Percentiles rank a stretch among this genome's conserved stretches.
These are phyloP conservation scores for Juncus effusus DNA, from an alignment of 176 grass and related monocot genomes.

Conservation along the genomic window DNA sequence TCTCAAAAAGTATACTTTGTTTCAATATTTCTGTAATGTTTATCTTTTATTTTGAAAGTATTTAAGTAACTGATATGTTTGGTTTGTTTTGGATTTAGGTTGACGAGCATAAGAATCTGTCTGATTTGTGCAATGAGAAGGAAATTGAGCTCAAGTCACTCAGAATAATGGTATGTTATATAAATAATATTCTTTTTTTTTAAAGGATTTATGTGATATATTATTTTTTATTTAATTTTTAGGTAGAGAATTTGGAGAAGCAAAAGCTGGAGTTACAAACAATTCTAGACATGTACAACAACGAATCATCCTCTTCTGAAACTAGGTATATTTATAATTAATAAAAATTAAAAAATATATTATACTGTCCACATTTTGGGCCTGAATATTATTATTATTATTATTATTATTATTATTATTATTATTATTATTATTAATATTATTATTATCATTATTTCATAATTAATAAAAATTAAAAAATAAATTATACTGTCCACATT, in stretches of 20 bases:
- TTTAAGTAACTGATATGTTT: conserved; percentile 10
- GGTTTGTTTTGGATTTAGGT: conserved; percentile 53
- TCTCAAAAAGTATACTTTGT: conserved; percentile 51
- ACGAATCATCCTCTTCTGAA: conserved; percentile 66
- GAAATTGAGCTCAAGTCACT: conserved; percentile 65
- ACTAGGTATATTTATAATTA: conserved; percentile 50
- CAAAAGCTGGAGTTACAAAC: conserved; percentile 77
- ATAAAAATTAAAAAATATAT: background rate
- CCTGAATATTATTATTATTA: background rate
- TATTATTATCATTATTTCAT: too few species aligned
- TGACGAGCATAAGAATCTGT: conserved; percentile 55
- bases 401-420: too few species aligned
- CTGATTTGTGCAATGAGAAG: conserved; percentile 47
- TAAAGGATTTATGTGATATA: background rate
- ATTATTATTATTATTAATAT: too few species aligned
- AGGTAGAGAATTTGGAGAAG: conserved; percentile 73
- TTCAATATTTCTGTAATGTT: conserved; percentile 8
- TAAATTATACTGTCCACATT: conserved; percentile 7
- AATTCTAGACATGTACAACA: conserved; percentile 72
- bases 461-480: background rate
- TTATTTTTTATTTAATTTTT: conserved; percentile 27
- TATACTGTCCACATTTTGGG: conserved; percentile 9
- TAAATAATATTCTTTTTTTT: conserved; percentile 27
- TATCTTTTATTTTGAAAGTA: background rate
- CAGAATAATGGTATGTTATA: conserved; percentile 69